A percentile compares a stretch with the other conserved stretches of the same genome.
Conservation (phyloP, 306 rosid species). For the Lathyrus tuberosus region DNA sequence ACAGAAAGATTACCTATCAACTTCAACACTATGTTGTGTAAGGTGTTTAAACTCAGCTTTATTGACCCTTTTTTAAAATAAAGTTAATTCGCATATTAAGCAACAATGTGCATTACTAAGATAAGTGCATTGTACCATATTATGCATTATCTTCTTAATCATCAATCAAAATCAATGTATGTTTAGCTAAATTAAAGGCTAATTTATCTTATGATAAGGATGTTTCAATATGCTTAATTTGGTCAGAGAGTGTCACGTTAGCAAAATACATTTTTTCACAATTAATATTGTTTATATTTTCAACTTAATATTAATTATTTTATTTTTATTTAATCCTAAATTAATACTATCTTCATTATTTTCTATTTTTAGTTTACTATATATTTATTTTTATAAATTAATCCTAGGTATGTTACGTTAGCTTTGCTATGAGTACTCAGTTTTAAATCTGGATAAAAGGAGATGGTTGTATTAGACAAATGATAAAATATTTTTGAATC, state of each 20-base stretch:
- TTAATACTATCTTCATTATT: too few species aligned
- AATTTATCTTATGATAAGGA: neutral
- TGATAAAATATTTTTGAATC: too few species aligned
- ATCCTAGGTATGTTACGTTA: too few species aligned
- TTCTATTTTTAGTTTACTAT: too few species aligned
- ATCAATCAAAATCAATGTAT: neutral
- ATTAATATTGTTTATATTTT: too few species aligned
- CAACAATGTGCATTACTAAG: constrained; percentile 37
- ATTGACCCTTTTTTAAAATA: constrained; percentile 3
- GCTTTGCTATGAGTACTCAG: too few species aligned
- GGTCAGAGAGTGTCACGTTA: neutral
- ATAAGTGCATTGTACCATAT: constrained; percentile 30
- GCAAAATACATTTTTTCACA: too few species aligned
- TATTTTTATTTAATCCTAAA: too few species aligned
- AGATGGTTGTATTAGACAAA: too few species aligned
- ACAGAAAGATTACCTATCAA: constrained; percentile 45
- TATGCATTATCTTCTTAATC: constrained; percentile 28
- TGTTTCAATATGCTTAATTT: neutral
- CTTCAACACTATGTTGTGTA: constrained; percentile 32
- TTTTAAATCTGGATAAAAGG: too few species aligned
- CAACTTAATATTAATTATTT: too few species aligned
- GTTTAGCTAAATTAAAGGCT: neutral
- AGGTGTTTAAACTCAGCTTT: constrained; percentile 37
- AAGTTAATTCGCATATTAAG: constrained; percentile 45
- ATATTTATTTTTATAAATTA: too few species aligned